Base-by-base conservation (phyloP, 129 eudicot species). In the Lactuca sativa region DNA sequence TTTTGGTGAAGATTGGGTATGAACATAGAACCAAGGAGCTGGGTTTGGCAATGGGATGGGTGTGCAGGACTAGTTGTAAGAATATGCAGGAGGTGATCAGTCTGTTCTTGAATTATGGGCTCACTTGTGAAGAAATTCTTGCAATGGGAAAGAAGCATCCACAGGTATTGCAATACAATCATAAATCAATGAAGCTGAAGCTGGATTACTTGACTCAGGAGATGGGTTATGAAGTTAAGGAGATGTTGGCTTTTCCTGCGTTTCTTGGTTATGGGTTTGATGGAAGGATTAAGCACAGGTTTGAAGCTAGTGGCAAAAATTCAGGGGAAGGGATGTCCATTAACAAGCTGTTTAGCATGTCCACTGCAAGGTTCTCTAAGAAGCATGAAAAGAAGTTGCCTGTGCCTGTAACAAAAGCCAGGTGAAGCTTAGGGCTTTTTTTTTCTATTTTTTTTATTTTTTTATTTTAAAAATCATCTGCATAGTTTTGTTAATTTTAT, bases 31-130 rank as follows among this genome's bases (percentile, higher is more conserved):
- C 92, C 0, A 89, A 82, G 81, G 97, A 89, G 65, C 59, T 93
- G 71, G 98, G 90, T 14, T 47, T 83, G 80, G 99, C 99, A 25
- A 85, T 93, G 97, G 99, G 99, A 62, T 92, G 96, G 52, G 95
- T 82, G 65, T 86, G 97, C 59, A 83, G 99, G 67, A 86, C 87
- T 31, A 93, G 99, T 77, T 81, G 85, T 83, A 84, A 83, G 80
- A 89, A 93, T 65, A 72, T 93, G 83, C 99, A 93, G 78, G 83
- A 82, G 72, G 90, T 83, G 34, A 80, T 93, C 67, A 84, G 97
- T 36, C 74, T 90, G 33, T 87, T 81, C 68, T 80, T 93, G 92
- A 87, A 79, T 58, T 87, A 93, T 48, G 99, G 97, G 30, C 59
- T 93, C 77, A 83, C 89, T 61, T 86, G 82, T 71, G 88, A 93